Evolutionary conservation across 2,329 filamentous ascomycete species (phyloP).

Genomic region (Orbilia quercus): DNA sequence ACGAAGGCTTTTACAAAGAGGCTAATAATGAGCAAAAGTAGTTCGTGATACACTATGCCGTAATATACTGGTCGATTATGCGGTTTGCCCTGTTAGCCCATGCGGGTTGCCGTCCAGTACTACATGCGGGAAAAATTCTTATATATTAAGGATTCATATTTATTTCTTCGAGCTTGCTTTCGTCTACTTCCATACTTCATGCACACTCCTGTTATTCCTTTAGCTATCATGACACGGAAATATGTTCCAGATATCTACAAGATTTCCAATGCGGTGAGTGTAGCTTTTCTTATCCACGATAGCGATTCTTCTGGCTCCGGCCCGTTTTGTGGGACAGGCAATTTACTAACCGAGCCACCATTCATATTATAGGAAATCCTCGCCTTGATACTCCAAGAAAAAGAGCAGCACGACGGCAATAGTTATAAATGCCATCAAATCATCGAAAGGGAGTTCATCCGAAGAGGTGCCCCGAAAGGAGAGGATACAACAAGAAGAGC

Average conservation of each 20-base stretch:
- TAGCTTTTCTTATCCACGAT: background rate
- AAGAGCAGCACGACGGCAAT: background rate
- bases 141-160: background rate
- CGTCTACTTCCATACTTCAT: too few species aligned
- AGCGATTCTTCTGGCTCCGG: background rate
- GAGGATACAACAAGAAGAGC: slow-evolving; percentile 15
- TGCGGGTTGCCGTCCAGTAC: background rate
- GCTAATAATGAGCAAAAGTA: too few species aligned
- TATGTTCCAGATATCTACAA: slow-evolving; percentile 13
- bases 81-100: background rate
- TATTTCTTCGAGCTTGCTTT: background rate
- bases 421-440: slow-evolving; percentile 10
- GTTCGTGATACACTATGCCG: too few species aligned
- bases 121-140: background rate
- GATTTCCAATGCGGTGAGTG: slow-evolving; percentile 23
- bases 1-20: too few species aligned
- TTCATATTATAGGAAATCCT: slow-evolving; percentile 25
- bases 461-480: slow-evolving; percentile 18
- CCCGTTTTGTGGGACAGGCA: background rate
- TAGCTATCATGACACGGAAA: slow-evolving; percentile 28
- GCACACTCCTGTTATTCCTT: too few species aligned
- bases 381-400: slow-evolving; percentile 19
- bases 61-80: background rate
- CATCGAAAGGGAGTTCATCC: slow-evolving; percentile 27
- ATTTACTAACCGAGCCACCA: background rate